Conservation (phyloP, 306 rosid genomes). For the Comarum palustre region DNA sequence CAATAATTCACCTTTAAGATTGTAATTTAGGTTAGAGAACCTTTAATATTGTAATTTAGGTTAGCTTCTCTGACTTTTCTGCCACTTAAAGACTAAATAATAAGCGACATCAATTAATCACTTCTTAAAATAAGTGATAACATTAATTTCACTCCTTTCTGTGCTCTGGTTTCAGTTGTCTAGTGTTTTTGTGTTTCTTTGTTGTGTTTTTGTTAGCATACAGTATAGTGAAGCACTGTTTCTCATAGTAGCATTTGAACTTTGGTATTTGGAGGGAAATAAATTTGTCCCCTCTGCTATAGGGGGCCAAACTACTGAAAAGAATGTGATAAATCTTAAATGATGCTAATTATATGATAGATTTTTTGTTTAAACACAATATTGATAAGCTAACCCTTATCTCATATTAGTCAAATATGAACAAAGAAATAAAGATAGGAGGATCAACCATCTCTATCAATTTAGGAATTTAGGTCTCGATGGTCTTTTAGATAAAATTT, state of each 20-base stretch:
- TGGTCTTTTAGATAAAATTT: not conserved
- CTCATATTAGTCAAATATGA: not conserved
- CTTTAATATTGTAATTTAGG: not conserved
- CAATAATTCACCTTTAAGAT: not conserved
- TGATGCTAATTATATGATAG: not conserved
- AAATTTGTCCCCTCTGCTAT: not conserved
- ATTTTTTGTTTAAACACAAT: not conserved
- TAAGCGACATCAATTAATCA: conserved; percentile 16
- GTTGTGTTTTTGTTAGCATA: not conserved
- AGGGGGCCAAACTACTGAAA: not conserved
- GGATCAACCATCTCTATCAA: not conserved
- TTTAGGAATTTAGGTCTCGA: not conserved
- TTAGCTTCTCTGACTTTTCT: not conserved
- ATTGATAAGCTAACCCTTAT: not conserved
- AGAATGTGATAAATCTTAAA: not conserved
- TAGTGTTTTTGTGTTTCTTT: not conserved
- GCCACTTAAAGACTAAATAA: not conserved
- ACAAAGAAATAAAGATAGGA: not conserved
- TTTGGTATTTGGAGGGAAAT: not conserved
- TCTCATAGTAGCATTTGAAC: not conserved
- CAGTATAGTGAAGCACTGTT: not conserved
- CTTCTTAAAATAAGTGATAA: not conserved
- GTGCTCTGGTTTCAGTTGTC: not conserved
- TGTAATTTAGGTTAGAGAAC: too few relatives aligned
- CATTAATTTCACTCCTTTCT: not conserved